These are phyloP conservation scores for Orbilia oligospora DNA, from an alignment of 2,329 filamentous ascomycete species.

Conservation along the genomic window DNA sequence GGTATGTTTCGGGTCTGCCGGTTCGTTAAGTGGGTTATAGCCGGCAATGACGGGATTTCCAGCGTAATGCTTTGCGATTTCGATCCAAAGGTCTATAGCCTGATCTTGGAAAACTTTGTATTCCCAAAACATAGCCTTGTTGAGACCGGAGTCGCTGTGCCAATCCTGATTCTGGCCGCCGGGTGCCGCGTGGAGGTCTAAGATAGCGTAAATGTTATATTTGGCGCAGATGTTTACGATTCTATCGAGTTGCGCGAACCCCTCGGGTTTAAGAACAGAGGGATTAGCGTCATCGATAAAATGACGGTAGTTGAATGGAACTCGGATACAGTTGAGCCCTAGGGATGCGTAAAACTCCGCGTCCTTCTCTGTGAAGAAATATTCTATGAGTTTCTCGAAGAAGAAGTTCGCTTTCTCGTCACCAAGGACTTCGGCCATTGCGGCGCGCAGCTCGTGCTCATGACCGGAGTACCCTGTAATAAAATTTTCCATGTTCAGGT, in stretches of 20 bases:
- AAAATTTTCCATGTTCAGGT: slow-evolving; percentile 69
- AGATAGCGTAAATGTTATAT: slow-evolving; percentile 70
- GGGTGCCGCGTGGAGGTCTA: slow-evolving; percentile 71
- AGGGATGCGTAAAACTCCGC: slow-evolving; percentile 70
- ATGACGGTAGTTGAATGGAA: slow-evolving; percentile 70
- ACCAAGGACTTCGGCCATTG: slow-evolving; percentile 69
- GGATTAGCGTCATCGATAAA: slow-evolving; percentile 70
- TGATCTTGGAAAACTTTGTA: slow-evolving; percentile 71
- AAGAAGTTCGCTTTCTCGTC: slow-evolving; percentile 70
- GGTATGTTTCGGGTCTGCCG: slow-evolving; percentile 69
- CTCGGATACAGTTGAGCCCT: slow-evolving; percentile 69
- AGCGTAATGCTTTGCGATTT: slow-evolving; percentile 69
- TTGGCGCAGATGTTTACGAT: slow-evolving; percentile 66
- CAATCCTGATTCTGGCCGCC: slow-evolving; percentile 71
- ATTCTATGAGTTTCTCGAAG: slow-evolving; percentile 70
- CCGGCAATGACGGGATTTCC: slow-evolving; percentile 70
- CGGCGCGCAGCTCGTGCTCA: slow-evolving; percentile 69
- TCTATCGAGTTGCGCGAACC: slow-evolving; percentile 68
- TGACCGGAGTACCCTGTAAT: slow-evolving; percentile 71
- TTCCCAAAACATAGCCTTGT: slow-evolving; percentile 71
- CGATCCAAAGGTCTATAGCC: slow-evolving; percentile 70
- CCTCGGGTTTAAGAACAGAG: slow-evolving; percentile 68
- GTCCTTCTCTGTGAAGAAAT: slow-evolving; percentile 70
- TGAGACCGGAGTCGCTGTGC: slow-evolving; percentile 70
- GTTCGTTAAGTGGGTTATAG: slow-evolving; percentile 72